Evolutionary conservation across 192 early-diverging fungal genomes (phyloP), one percentile per base, ranked within the genome.

Genomic region (Gryganskiella cystojenkinii): DNA sequence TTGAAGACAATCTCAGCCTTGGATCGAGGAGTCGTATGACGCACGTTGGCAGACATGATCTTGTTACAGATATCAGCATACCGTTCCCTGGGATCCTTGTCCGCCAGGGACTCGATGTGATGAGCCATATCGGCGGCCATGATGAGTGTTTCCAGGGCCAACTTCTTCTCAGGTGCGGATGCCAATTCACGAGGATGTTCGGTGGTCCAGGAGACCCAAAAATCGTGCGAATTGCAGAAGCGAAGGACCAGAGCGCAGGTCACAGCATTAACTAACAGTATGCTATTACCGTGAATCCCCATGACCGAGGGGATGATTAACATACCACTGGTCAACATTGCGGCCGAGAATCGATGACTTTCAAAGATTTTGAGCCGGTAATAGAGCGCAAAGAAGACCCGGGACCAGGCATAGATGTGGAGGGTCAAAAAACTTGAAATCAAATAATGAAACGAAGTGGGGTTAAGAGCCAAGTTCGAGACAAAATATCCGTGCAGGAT

Each of bases 331-430:
- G 73, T 76, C 65, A 76, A 55, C 73, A 76, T 76, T 13, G 73
- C 64, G 1, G 73, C 73, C 15, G 73, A 76, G 65, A 76, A 76
- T 3, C 73, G 64, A 51, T 76, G 73, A 34, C 46, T 28, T 47
- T 55, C 59, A 51, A 76, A 76, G 31, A 76, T 25, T 34, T 68
- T 76, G 65, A 76, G 63, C 5, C 73, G 58, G 60, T 76, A 76
- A 35, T 68, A 76, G 3, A 76, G 40, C 0, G 73, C 73, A 45
- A 76, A 76, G 46, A 76, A 76, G 53, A 76, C 73, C 15, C 73
- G 73, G 24, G 73, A 76, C 73, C 73, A 76, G 37, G 73, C 73
- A 44, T 76, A 76, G 46, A 76, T 76, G 57, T 76, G 73, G 7
- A 76, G 65, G 43, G 73, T 76, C 59, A 76, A 14, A n/a, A 68